Evolutionary conservation across 805 yeast genomes (phyloP), one percentile per base, ranked within the genome.

Genomic region (Yamadazyma scolyti): DNA sequence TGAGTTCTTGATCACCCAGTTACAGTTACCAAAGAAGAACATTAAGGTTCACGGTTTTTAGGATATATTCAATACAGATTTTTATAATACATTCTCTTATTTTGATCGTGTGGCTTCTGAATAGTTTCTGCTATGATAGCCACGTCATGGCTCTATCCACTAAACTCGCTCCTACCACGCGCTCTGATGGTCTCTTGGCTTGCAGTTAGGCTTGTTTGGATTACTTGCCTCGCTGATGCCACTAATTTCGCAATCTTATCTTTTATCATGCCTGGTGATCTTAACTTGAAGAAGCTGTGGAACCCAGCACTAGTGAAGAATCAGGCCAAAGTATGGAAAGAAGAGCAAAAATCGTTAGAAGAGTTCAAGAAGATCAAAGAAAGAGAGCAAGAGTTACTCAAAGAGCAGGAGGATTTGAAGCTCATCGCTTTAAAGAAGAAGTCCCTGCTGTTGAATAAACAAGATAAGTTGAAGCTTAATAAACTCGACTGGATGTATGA

Each of bases 21-120:
- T 93, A 48, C 87, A 82, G 49, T 72, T 93, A 55, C 93, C 88
- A 61, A 90, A 89, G 85, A 87, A 87, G 75, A 87, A 83, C 68
- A 90, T 90, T 70, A 93, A 93, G 74, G 85, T 93, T 61, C 98
- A 90, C 70, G 98, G 98, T 70, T 90, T 90, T 75, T 93, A 73
- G 73, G 34, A n/a, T n/a, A n/a, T n/a, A n/a, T n/a, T n/a, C n/a
- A n/a, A n/a, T n/a, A n/a, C n/a, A n/a, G n/a, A n/a, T n/a, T n/a
- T n/a, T n/a, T n/a, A n/a, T n/a, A n/a, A n/a, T n/a, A n/a, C n/a
- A n/a, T n/a, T n/a, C n/a, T n/a, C n/a, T n/a, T n/a, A n/a, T n/a
- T n/a, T n/a, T n/a, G n/a, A n/a, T n/a, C n/a, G n/a, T n/a, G n/a
- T n/a, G n/a, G n/a, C n/a, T n/a, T n/a, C n/a, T n/a, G n/a, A n/a